Percentiles rank a stretch among this genome's conserved stretches.
Conservation (phyloP, 2,329 filamentous ascomycete species). For the Cercospora zeina region DNA sequence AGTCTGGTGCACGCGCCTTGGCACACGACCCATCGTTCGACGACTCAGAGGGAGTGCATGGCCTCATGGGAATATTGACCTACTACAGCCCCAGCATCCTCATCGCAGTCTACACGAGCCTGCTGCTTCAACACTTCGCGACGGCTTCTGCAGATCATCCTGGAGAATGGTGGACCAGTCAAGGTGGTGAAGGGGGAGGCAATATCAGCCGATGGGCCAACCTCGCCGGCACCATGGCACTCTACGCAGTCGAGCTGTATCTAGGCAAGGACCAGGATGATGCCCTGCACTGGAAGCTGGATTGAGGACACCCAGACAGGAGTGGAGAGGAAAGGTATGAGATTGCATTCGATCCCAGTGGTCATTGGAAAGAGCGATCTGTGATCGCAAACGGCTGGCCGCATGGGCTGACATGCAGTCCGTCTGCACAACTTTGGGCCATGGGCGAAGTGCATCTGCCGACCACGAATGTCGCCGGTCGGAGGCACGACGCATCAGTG, state of each 20-base stretch:
- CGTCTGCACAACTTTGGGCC: not conserved
- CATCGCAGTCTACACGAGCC: conserved; percentile 92
- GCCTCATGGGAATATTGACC: conserved; percentile 77
- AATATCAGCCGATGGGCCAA: conserved; percentile 95
- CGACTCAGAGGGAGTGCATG: conserved; percentile 68
- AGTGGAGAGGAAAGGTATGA: not conserved
- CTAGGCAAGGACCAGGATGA: conserved; percentile 81
- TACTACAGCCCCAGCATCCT: conserved; percentile 95
- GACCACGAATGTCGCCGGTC: not conserved
- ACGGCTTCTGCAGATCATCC: conserved; percentile 60
- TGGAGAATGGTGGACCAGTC: conserved; percentile 77
- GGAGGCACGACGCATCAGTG: not conserved
- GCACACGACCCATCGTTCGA: conserved; percentile 83
- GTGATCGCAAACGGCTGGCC: conserved; percentile 4
- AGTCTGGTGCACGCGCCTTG: conserved; percentile 78
- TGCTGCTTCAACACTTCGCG: conserved; percentile 93
- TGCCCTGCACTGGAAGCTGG: conserved; percentile 78
- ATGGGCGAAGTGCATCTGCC: not conserved
- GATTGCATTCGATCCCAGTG: not conserved
- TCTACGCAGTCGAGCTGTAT: conserved; percentile 89
- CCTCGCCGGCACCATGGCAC: conserved; percentile 78
- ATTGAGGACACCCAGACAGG: conserved; percentile 24
- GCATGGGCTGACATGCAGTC: not conserved
- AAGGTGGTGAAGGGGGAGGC: conserved; percentile 77
- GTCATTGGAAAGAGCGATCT: not conserved